These are phyloP conservation scores for Blastobotrys parvus DNA, from an alignment of 805 yeast genomes.

Conservation along the genomic window DNA sequence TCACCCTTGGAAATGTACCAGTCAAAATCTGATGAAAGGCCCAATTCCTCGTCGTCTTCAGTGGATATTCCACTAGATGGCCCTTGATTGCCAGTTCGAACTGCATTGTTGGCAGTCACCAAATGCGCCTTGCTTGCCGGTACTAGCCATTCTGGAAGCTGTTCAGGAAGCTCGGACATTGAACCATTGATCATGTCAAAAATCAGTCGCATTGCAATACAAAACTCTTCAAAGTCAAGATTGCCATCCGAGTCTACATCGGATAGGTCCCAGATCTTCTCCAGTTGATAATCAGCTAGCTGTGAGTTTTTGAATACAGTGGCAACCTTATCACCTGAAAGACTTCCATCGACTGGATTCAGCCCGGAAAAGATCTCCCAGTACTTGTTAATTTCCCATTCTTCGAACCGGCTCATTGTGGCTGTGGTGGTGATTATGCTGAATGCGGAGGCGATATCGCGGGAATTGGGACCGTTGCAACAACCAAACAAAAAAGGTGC, in stretches of 20 bases:
- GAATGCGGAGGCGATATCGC: no score
- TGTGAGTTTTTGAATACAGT: slow-evolving; percentile 86
- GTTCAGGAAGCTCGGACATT: slow-evolving; percentile 50
- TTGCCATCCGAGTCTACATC: slow-evolving; percentile 90
- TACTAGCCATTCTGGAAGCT: slow-evolving; percentile 84
- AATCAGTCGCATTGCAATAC: slow-evolving; percentile 92
- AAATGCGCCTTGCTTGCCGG: slow-evolving; percentile 85
- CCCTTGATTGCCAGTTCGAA: slow-evolving; percentile 10
- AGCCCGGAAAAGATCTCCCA: slow-evolving; percentile 96
- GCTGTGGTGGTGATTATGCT: background rate
- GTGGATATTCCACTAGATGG: slow-evolving; percentile 22
- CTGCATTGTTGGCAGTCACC: slow-evolving; percentile 73
- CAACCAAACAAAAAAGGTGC: no score
- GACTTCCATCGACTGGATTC: slow-evolving; percentile 68
- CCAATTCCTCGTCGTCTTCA: slow-evolving; percentile 57
- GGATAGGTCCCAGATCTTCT: slow-evolving; percentile 74
- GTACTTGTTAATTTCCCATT: slow-evolving; percentile 93
- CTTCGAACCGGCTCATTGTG: slow-evolving; percentile 48
- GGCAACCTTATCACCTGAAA: slow-evolving; percentile 77
- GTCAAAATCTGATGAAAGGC: slow-evolving; percentile 63
- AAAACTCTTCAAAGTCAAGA: slow-evolving; percentile 94
- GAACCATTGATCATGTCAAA: slow-evolving; percentile 84
- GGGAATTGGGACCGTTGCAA: no score
- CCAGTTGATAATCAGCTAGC: slow-evolving; percentile 65
- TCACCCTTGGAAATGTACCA: slow-evolving; percentile 97